Evolutionary conservation across 495 filamentous ascomycete species (phyloP).

Genomic region (Penicillium goetzii): DNA sequence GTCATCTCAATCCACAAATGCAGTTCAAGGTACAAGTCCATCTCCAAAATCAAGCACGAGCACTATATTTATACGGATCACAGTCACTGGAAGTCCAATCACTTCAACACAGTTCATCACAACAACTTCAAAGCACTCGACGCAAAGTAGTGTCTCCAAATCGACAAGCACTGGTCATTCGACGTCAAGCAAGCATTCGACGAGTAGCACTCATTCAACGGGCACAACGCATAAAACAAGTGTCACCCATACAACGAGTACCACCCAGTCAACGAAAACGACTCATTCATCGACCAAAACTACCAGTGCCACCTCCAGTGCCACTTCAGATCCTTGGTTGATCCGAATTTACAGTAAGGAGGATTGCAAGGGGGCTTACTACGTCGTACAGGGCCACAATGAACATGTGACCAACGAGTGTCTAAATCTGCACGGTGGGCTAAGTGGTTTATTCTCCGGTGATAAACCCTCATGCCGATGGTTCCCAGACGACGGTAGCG

Average conservation of each 20-base stretch:
- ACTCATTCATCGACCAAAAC: neutral
- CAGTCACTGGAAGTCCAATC: neutral
- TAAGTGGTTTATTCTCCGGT: neutral
- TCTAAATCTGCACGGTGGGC: neutral
- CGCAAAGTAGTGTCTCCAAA: neutral
- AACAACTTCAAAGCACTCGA: neutral
- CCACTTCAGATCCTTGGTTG: neutral
- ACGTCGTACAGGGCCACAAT: constrained; percentile 17
- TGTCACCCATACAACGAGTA: neutral
- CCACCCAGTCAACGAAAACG: neutral
- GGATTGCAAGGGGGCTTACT: constrained; percentile 7
- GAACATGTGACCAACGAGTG: neutral
- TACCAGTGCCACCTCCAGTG: neutral
- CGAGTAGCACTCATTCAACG: too few relatives aligned
- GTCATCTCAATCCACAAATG: neutral
- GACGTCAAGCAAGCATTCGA: neutral
- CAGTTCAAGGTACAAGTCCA: neutral
- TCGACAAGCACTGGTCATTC: neutral
- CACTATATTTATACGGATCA: neutral
- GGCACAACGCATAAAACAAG: neutral
- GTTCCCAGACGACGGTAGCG: constrained; percentile 7
- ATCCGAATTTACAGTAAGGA: constrained; percentile 6
- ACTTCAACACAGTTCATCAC: neutral
- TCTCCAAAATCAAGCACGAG: neutral
- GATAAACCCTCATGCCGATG: constrained; percentile 15